Conservation (phyloP, 768 basidiomycete species). For the Arthromyces matolae region DNA sequence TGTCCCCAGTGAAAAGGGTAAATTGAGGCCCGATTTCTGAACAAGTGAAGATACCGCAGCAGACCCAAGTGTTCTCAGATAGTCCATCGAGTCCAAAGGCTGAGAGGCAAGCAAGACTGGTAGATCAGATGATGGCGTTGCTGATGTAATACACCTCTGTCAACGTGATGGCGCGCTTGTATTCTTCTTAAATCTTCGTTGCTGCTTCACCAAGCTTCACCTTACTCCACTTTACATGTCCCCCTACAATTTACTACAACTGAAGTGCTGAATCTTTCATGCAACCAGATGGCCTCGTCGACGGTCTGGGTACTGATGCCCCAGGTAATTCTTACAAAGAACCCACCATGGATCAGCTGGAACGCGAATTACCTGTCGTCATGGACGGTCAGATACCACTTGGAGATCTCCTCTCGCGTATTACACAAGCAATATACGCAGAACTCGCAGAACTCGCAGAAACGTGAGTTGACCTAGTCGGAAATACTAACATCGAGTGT, state of each 20-base stretch:
- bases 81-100: conserved; percentile 55
- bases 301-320: neutral
- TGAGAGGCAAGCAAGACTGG: neutral
- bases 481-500: neutral
- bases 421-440: conserved; percentile 76
- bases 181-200: too few species aligned
- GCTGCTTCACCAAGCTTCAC: too few species aligned
- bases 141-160: neutral
- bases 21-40: conserved; percentile 85
- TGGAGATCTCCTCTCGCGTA: conserved; percentile 69
- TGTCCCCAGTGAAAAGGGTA: conserved; percentile 81
- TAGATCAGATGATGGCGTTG: conserved; percentile 10
- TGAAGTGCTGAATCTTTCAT: conserved; percentile 1
- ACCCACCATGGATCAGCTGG: conserved; percentile 52
- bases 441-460: conserved; percentile 82
- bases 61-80: conserved; percentile 75
- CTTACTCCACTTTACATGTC: too few species aligned
- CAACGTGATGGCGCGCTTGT: too few species aligned
- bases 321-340: conserved; percentile 12
- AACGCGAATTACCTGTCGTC: conserved; percentile 71
- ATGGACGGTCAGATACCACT: conserved; percentile 71
- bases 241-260: neutral
- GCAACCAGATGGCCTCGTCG: conserved; percentile 10
- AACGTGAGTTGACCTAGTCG: conserved; percentile 64
- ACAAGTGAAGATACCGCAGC: conserved; percentile 89